Percentiles rank a stretch among this genome's conserved stretches.
These are phyloP conservation scores for Aquilaria sinensis DNA, from an alignment of 345 rosid species.

Conservation along the genomic window DNA sequence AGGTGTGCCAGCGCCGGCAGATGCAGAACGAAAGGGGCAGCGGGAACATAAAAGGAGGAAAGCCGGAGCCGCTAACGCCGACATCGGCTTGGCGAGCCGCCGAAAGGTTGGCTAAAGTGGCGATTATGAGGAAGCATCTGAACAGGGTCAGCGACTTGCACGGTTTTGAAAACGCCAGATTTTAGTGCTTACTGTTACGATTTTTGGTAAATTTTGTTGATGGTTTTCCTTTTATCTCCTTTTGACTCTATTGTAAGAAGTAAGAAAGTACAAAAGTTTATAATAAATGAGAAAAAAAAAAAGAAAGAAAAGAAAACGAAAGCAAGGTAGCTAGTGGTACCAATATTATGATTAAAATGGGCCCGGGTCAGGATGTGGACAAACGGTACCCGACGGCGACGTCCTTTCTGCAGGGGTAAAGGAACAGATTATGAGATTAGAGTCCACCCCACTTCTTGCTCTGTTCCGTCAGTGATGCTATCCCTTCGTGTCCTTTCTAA, in stretches of 20 bases:
- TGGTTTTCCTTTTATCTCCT: not conserved
- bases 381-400: conserved; percentile 30
- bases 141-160: conserved; percentile 93
- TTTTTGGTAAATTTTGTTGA: not conserved
- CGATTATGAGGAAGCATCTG: conserved; percentile 83
- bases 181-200: conserved; percentile 26
- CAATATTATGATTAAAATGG: not conserved
- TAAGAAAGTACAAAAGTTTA: conserved; percentile 11
- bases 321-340: too few relatives aligned
- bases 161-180: conserved; percentile 94
- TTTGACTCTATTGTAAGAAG: conserved; percentile 21
- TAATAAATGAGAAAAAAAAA: not conserved
- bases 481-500: too few relatives aligned
- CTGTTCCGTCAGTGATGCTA: not conserved
- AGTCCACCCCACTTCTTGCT: conserved; percentile 11
- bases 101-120: conserved; percentile 84
- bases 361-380: conserved; percentile 17
- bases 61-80: conserved; percentile 70
- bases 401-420: conserved; percentile 24
- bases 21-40: conserved; percentile 17
- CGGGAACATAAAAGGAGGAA: conserved; percentile 24
- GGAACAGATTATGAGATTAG: not conserved
- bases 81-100: conserved; percentile 95
- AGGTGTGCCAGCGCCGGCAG: conserved; percentile 36
- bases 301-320: too few relatives aligned